Evolutionary conservation across 2,329 filamentous ascomycete species (phyloP), one percentile per base, ranked within the genome.

Genomic region (Diplodia mutila): DNA sequence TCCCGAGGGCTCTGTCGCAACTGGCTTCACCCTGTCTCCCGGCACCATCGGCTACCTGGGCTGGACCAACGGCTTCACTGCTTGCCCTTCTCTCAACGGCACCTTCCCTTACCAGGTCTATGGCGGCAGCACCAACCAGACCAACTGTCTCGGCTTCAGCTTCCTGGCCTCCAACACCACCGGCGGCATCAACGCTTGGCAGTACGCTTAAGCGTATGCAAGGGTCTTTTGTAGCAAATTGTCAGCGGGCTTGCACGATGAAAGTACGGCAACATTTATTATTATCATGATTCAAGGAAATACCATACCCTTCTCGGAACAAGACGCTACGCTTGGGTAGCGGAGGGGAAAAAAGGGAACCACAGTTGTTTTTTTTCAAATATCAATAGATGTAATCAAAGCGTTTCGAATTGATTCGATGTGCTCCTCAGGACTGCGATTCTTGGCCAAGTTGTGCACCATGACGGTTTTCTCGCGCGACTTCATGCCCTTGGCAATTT

Each of bases 381-480:
- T 34, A 25, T 65, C 48, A 29, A 54, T 54, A 27, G 61, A 29
- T 65, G 23, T 51, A 42, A 53, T 42, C 25, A 65, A 29, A 46
- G 61, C 34, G 61, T 66, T 66, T 57, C 61, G 48, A 37, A 54
- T 65, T 42, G 37, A 65, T n/a, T 72, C 69, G 1, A 77, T 64
- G 25, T 75, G 70, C 23, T 75, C 73, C 64, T 75, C 73, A 23
- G 71, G 65, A 37, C 70, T 73, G 18, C 37, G 69, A 53, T 67
- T 66, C 2, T 70, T 67, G 12, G 32, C 21, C 18, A 49, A 7
- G 70, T 68, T 69, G 29, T 69, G 64, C 4, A 78, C 70, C 42
- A 67, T 72, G 53, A 91, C 76, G 0, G 84, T 89, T 78, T 92
- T 93, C 52, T 89, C 86, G 67, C 85, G 83, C 23, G 86, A 88